These are phyloP conservation scores for Asterophora parasitica DNA, from an alignment of 768 basidiomycete genomes.

Conservation along the genomic window DNA sequence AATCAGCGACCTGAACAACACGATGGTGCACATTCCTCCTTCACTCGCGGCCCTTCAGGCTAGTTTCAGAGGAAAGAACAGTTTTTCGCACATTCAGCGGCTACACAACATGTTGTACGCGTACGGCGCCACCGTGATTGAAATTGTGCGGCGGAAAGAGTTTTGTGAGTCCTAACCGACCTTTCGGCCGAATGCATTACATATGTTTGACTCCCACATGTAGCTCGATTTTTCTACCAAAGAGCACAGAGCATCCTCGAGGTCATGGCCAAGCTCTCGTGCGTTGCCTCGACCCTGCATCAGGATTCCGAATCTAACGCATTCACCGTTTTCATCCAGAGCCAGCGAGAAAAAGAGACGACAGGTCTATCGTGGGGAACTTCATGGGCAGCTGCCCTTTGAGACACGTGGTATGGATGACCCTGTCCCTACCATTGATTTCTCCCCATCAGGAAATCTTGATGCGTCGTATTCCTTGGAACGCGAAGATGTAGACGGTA, in stretches of 20 bases:
- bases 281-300: constrained; percentile 24
- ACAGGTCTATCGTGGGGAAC: constrained; percentile 78
- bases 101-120: constrained; percentile 88
- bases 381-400: constrained; percentile 85
- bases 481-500: constrained; percentile 71
- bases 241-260: constrained; percentile 78
- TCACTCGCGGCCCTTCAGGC: constrained; percentile 61
- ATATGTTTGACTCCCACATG: constrained; percentile 1
- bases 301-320: background rate
- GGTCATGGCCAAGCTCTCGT: constrained; percentile 86
- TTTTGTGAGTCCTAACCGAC: constrained; percentile 53
- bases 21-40: constrained; percentile 70
- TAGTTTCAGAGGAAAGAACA: constrained; percentile 69
- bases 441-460: constrained; percentile 61
- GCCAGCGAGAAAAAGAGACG: constrained; percentile 78
- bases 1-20: constrained; percentile 78
- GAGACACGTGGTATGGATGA: constrained; percentile 79
- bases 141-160: constrained; percentile 87
- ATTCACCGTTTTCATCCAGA: constrained; percentile 28
- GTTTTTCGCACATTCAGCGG: constrained; percentile 87
- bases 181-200: background rate
- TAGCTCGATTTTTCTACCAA: constrained; percentile 77
- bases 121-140: constrained; percentile 86
- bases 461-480: constrained; percentile 67
- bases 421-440: constrained; percentile 72